phyloP scores from a whole-genome alignment of 1,284 basidiomycete genomes.

The Calocybe gambosa region DNA sequence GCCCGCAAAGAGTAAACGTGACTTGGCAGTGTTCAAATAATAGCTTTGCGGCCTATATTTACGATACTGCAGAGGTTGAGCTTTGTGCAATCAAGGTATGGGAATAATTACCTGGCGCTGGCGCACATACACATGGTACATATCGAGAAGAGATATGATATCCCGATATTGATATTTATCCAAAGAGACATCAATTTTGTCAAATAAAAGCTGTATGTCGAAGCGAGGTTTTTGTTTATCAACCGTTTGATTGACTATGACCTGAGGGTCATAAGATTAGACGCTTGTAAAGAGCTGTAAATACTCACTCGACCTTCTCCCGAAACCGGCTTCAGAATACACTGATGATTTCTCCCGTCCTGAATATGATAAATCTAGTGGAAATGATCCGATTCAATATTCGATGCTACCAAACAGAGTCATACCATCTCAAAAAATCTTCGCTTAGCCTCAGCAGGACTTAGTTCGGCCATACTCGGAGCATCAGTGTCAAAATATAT shows the following conservation, averaged over 20 bases:
- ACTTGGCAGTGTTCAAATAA: constrained; percentile 59
- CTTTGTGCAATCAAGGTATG: constrained; percentile 5
- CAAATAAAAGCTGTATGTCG: constrained; percentile 87
- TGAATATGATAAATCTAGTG: constrained; percentile 61
- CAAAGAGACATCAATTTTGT: constrained; percentile 90
- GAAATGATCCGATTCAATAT: constrained; percentile 5
- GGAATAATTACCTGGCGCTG: constrained; percentile 64
- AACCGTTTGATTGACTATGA: constrained; percentile 79
- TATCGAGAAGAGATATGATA: constrained; percentile 88
- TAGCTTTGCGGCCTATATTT: constrained; percentile 73
- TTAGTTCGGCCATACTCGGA: constrained; percentile 70
- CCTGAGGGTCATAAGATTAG: constrained; percentile 32
- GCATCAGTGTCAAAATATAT: constrained; percentile 97
- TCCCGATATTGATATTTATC: constrained; percentile 97
- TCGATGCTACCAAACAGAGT: not conserved
- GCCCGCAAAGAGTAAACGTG: constrained; percentile 78
- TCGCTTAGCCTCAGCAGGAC: constrained; percentile 64
- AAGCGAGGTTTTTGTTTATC: constrained; percentile 76
- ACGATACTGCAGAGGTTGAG: constrained; percentile 54
- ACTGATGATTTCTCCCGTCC: constrained; percentile 73
- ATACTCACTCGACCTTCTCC: constrained; percentile 83
- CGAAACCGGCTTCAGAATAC: constrained; percentile 92
- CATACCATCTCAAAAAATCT: constrained; percentile 76
- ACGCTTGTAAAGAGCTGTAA: constrained; percentile 1
- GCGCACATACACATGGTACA: constrained; percentile 95